phyloP scores from a whole-genome alignment of 306 rosid species.

The Cicer chorassanicum region DNA sequence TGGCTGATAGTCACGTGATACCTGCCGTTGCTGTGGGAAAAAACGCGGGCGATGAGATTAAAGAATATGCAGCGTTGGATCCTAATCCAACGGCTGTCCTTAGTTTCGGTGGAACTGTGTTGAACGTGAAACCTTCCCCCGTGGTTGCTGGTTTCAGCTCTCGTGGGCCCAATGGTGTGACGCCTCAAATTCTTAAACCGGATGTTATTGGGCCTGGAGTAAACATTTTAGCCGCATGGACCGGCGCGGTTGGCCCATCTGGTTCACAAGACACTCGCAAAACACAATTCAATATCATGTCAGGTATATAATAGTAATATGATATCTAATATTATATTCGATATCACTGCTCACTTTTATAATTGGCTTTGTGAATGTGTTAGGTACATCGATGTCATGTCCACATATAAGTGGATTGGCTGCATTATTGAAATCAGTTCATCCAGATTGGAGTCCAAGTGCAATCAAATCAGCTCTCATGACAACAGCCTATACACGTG shows the following conservation, averaged over 20 bases:
- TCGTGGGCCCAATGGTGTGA: constrained; percentile 83
- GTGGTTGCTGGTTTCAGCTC: constrained; percentile 94
- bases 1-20: constrained; percentile 81
- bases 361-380: not conserved
- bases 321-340: not conserved
- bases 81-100: constrained; percentile 72
- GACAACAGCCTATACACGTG: constrained; percentile 79
- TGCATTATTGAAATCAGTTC: constrained; percentile 85
- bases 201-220: constrained; percentile 94
- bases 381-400: constrained; percentile 97
- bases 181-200: constrained; percentile 78
- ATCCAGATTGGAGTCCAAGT: constrained; percentile 92
- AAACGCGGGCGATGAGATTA: constrained; percentile 67
- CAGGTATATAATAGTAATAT: constrained; percentile 52
- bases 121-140: constrained; percentile 83
- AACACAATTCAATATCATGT: constrained; percentile 82
- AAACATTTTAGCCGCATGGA: constrained; percentile 79
- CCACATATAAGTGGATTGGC: constrained; percentile 93
- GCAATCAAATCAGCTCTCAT: constrained; percentile 89
- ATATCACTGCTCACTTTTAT: too few relatives aligned
- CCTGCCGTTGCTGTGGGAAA: constrained; percentile 88
- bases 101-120: constrained; percentile 83
- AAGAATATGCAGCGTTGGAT: constrained; percentile 54
- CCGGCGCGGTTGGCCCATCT: constrained; percentile 80
- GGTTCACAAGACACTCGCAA: constrained; percentile 67